Evolutionary conservation across 2,329 filamentous ascomycete genomes (phyloP).

Genomic region (Graphilbum sp.): DNA sequence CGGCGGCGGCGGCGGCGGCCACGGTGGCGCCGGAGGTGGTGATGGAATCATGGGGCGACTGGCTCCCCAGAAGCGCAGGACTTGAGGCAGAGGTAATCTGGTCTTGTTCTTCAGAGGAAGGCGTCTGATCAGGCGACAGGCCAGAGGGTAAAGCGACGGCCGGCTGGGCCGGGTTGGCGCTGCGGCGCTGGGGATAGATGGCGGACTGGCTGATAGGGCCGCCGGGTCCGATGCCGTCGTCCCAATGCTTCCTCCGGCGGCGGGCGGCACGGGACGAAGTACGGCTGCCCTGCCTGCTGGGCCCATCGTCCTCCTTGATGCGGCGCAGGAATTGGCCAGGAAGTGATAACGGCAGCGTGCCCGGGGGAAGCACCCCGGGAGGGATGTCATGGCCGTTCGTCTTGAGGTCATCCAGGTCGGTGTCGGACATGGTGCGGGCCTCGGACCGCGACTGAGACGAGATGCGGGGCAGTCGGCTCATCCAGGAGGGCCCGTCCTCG

Average conservation of each 20-base stretch:
- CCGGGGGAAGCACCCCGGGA: slow-evolving; percentile 53
- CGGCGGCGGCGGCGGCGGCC: no score
- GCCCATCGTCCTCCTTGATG: slow-evolving; percentile 58
- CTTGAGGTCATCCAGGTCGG: slow-evolving; percentile 50
- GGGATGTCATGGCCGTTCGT: slow-evolving; percentile 30
- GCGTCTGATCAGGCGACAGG: slow-evolving; percentile 7
- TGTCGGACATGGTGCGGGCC: slow-evolving; percentile 69
- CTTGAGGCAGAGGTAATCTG: slow-evolving; percentile 1
- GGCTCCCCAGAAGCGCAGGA: not conserved
- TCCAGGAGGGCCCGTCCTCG: slow-evolving; percentile 83
- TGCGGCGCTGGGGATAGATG: slow-evolving; percentile 50
- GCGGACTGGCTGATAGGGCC: slow-evolving; percentile 83
- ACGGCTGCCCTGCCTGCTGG: slow-evolving; percentile 36
- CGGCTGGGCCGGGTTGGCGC: not conserved
- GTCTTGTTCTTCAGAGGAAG: slow-evolving; percentile 12
- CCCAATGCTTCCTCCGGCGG: slow-evolving; percentile 51
- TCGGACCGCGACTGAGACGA: slow-evolving; percentile 58
- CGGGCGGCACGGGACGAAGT: slow-evolving; percentile 43
- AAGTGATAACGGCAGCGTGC: slow-evolving; percentile 31
- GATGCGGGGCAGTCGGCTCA: slow-evolving; percentile 72
- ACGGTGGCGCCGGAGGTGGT: no score
- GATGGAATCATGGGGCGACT: no score
- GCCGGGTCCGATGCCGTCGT: slow-evolving; percentile 59
- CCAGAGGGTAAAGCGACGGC: not conserved
- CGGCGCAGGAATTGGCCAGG: slow-evolving; percentile 67